phyloP scores from a whole-genome alignment of 306 rosid genomes.

The Medicago truncatula region MtrunA17r5.0-ANR NC_053046.1:34713001-34713500 shows the following conservation, averaged over 20 bases:
- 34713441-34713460: constrained; percentile 23
- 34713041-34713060: too few relatives aligned
- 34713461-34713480: constrained; percentile 40
- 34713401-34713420: constrained; percentile 42
- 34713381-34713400: constrained; percentile 20
- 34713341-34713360: constrained; percentile 8
- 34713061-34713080: too few relatives aligned
- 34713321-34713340: constrained; percentile 20
- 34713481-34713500: constrained; percentile 23
- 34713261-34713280: neutral
- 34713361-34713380: constrained; percentile 31
- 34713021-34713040: too few relatives aligned
- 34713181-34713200: too few relatives aligned
- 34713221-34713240: constrained; percentile 42
- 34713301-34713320: constrained; percentile 41
- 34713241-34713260: neutral
- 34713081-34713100: too few relatives aligned
- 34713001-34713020: too few relatives aligned
- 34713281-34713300: constrained; percentile 13
- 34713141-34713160: too few relatives aligned
- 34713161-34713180: too few relatives aligned
- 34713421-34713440: constrained; percentile 59
- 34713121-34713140: too few relatives aligned
- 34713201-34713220: neutral
- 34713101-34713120: too few relatives aligned